These are phyloP conservation scores for Macrocystidia cucumis DNA, from an alignment of 1,284 basidiomycete species.

Conservation along the genomic window DNA sequence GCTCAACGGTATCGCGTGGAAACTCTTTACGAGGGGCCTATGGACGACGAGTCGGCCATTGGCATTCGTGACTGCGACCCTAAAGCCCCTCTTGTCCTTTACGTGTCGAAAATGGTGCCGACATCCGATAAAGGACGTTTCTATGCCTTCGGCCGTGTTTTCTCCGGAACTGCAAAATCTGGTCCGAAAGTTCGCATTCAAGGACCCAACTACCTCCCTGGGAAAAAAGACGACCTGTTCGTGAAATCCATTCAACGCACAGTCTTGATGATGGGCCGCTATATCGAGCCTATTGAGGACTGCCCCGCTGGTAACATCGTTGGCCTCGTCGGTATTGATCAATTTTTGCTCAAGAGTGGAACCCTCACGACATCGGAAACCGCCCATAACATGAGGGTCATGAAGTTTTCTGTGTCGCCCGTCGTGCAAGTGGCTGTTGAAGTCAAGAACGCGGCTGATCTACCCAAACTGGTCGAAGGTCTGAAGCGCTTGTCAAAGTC, in stretches of 20 bases:
- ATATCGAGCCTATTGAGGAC: conserved; percentile 98
- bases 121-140: conserved; percentile 99
- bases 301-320: conserved; percentile 99
- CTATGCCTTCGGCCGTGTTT: conserved; percentile 99
- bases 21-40: conserved; percentile 99
- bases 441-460: conserved; percentile 98
- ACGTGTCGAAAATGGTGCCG: conserved; percentile 99
- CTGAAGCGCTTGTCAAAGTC: conserved; percentile 99
- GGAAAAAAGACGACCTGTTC: conserved; percentile 99
- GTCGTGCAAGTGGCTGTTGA: conserved; percentile 99
- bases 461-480: conserved; percentile 99
- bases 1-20: conserved; percentile 99
- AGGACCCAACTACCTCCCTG: conserved; percentile 97
- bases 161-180: conserved; percentile 95
- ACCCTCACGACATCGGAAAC: conserved; percentile 97
- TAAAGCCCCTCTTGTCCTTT: conserved; percentile 94
- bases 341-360: conserved; percentile 99
- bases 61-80: conserved; percentile 99
- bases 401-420: conserved; percentile 99
- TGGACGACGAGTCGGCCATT: conserved; percentile 99
- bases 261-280: conserved; percentile 99
- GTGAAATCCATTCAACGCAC: conserved; percentile 99
- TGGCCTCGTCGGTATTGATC: conserved; percentile 99
- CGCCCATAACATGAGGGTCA: conserved; percentile 99
- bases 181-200: conserved; percentile 99